Base-by-base conservation (phyloP, 176 grass and related monocot genomes). In the Cocos nucifera region DNA sequence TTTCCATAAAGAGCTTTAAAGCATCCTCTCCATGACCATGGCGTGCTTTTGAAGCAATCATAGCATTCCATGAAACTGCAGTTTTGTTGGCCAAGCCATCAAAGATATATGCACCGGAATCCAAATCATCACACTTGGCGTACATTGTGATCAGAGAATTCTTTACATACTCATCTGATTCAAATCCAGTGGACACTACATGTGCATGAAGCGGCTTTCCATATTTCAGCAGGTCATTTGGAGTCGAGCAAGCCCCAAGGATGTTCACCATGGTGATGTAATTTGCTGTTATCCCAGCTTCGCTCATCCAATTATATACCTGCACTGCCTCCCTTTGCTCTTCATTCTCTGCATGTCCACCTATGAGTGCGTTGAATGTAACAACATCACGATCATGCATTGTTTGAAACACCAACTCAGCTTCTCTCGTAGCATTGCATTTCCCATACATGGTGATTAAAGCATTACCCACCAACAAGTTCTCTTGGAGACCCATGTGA, bases 81-180 rank as follows among this genome's bases (percentile, higher is more conserved):
- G 58, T 86, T 53, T 75, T 95, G 20, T 52, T 84, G 17, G 64
- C 64, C 59, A 81, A 72, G 62, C 56, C 66, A 17, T 67, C 15
- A 68, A 95, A 95, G 56, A 95, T 76, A 55, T 57, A 75, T 75
- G 49, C 39, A 63, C 90, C 83, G 32, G 90, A 95, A 63, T 80
- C 75, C 25, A 81, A 72, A 73, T 89, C 77, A 64, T 77, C 79
- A 57, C 90, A 86, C 48, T 75, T 89, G 56, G 86, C 86, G 76
- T 89, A 89, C 90, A 95, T 89, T 55, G 86, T 89, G 51, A 95
- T 86, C 27, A 95, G 44, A 1, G 86, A 89, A 63, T 95, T 95
- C 58, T 66, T 86, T 71, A 86, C 68, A 63, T 77, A 86, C 51
- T 79, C 79, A 73, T 95, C 83, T 67, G 74, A 86, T 48, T 79